Percentiles rank a stretch among this genome's conserved stretches.
Conservation (phyloP, 768 basidiomycete genomes). For the Suillus variegatus region DNA sequence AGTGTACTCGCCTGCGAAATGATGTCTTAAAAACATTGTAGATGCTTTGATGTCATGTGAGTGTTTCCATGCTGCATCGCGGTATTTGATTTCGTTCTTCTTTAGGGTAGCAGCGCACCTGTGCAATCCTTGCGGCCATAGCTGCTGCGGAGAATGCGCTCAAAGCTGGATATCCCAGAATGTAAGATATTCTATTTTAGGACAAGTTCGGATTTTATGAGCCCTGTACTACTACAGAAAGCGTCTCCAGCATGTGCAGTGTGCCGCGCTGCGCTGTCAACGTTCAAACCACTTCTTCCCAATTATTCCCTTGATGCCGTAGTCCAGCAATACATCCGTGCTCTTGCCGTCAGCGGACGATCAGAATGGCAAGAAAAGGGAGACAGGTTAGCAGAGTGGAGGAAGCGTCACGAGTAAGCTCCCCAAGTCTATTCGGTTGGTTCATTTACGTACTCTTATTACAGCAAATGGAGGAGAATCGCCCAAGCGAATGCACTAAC, state of each 20-base stretch:
- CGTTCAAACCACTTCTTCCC: constrained; percentile 52
- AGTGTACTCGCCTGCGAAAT: constrained; percentile 1
- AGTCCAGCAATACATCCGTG: constrained; percentile 58
- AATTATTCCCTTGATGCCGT: constrained; percentile 63
- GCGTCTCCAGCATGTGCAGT: constrained; percentile 53
- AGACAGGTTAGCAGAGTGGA: constrained; percentile 50
- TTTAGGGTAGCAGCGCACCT: constrained; percentile 60
- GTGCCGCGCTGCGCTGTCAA: constrained; percentile 53
- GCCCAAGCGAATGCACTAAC: constrained; percentile 20
- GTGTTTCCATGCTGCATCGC: constrained; percentile 22
- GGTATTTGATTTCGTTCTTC: constrained; percentile 2
- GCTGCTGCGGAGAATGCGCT: constrained; percentile 68
- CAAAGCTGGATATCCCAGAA: constrained; percentile 58
- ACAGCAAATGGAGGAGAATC: constrained; percentile 32
- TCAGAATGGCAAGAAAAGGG: constrained; percentile 58
- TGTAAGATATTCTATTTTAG: constrained; percentile 34
- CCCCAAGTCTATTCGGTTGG: not conserved
- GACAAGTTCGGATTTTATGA: constrained; percentile 2
- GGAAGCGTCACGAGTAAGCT: constrained; percentile 53
- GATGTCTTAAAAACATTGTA: constrained; percentile 25
- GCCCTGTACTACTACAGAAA: constrained; percentile 28
- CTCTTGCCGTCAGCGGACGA: constrained; percentile 46
- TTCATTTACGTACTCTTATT: not conserved
- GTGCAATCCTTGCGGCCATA: constrained; percentile 75
- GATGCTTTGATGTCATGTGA: constrained; percentile 74